Evolutionary conservation across 306 rosid species (phyloP).

Genomic region (Acacia acuminata): DNA sequence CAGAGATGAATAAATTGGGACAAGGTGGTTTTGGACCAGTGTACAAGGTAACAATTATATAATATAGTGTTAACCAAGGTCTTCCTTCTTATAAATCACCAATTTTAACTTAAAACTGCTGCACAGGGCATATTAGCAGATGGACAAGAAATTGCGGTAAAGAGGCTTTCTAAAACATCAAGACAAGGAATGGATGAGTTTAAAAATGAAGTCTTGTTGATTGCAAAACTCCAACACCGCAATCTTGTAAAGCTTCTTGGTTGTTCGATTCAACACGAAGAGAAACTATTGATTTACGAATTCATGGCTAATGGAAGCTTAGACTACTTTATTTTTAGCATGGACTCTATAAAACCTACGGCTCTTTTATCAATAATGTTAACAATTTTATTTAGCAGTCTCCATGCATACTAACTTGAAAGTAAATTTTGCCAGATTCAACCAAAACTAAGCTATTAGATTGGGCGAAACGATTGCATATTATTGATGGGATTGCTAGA

Average conservation of each 20-base stretch:
- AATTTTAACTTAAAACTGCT: background rate
- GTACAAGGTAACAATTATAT: constrained; percentile 32
- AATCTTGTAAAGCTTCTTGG: constrained; percentile 66
- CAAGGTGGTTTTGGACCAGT: constrained; percentile 48
- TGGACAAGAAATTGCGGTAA: constrained; percentile 64
- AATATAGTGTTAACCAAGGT: background rate
- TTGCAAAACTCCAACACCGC: constrained; percentile 52
- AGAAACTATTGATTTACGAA: constrained; percentile 49
- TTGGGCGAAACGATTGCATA: constrained; percentile 45
- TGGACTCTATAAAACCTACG: background rate
- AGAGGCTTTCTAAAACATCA: constrained; percentile 53
- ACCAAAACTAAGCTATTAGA: constrained; percentile 32
- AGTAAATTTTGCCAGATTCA: constrained; percentile 25
- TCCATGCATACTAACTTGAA: background rate
- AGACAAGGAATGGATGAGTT: constrained; percentile 60
- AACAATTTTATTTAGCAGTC: background rate
- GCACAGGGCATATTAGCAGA: constrained; percentile 40
- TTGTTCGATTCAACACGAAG: constrained; percentile 48
- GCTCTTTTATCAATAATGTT: background rate
- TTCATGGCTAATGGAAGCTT: background rate
- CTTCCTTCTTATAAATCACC: background rate
- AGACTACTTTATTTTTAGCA: constrained; percentile 35
- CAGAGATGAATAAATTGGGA: constrained; percentile 34
- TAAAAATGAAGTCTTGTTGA: constrained; percentile 48
- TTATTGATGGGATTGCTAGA: constrained; percentile 43